phyloP scores from a whole-genome alignment of 2,329 filamentous ascomycete species.

The Arthroderma sp. region DNA sequence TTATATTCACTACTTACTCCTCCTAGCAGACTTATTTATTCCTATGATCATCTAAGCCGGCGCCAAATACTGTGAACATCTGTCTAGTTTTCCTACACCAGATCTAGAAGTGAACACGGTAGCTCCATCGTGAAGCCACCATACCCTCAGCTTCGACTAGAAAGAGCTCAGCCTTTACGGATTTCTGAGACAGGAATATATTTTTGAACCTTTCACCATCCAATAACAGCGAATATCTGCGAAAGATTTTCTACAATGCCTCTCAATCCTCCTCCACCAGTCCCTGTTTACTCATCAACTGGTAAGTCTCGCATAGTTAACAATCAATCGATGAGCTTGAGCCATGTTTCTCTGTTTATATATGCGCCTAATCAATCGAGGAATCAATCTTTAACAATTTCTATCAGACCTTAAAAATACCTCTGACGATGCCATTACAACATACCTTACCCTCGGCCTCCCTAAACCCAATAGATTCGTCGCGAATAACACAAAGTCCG shows the following conservation, averaged over 20 bases:
- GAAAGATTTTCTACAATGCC: not conserved
- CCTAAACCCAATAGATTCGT: conserved; percentile 50
- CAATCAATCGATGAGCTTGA: conserved; percentile 8
- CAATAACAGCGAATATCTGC: not conserved
- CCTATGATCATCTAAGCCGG: not conserved
- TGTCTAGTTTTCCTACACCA: not conserved
- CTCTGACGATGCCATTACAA: conserved; percentile 83
- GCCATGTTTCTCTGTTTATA: not conserved
- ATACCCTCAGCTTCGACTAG: not conserved
- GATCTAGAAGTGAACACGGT: conserved; percentile 3
- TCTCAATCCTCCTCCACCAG: conserved; percentile 19
- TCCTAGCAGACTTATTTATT: not conserved
- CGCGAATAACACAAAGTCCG: conserved; percentile 67
- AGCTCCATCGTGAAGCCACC: not conserved
- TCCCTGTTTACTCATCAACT: conserved; percentile 36
- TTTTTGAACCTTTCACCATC: not conserved
- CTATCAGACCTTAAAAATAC: conserved; percentile 86
- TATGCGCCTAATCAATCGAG: not conserved
- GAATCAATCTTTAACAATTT: not conserved
- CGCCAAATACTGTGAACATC: not conserved
- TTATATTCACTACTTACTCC: not conserved
- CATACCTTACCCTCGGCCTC: conserved; percentile 76
- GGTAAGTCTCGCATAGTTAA: conserved; percentile 23
- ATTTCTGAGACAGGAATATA: not conserved
- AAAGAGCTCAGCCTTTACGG: not conserved